Evolutionary conservation across 192 early-diverging fungal genomes (phyloP).

Genomic region (Haplosporangium gracile): DNA sequence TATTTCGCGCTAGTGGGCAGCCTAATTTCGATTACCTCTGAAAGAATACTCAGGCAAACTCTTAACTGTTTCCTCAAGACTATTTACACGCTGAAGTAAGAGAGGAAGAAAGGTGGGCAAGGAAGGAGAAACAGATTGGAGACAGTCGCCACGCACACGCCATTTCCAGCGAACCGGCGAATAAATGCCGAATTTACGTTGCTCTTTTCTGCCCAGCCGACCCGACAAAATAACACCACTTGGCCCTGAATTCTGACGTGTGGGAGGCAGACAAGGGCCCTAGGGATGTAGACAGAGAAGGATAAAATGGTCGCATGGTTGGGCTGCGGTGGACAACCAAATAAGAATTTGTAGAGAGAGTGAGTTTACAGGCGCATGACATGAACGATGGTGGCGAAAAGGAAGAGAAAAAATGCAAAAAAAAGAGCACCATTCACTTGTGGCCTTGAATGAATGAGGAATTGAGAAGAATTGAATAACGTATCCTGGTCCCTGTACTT

Average conservation of each 20-base stretch:
- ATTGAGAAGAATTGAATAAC: neutral
- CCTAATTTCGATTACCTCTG: neutral
- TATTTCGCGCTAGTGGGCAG: neutral
- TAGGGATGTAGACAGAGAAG: neutral
- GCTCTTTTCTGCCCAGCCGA: neutral
- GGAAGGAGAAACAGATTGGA: neutral
- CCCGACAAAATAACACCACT: neutral
- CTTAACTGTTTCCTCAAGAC: neutral
- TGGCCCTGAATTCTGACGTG: neutral
- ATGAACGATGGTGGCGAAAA: neutral
- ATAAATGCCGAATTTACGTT: neutral
- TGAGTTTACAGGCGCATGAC: neutral
- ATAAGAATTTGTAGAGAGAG: neutral
- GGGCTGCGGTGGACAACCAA: neutral
- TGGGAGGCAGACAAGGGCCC: neutral
- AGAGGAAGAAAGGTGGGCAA: neutral
- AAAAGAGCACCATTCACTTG: neutral
- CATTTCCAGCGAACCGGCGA: neutral
- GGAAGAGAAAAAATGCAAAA: neutral
- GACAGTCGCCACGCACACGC: neutral
- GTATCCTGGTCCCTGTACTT: neutral
- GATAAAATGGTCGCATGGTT: neutral
- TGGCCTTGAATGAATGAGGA: neutral
- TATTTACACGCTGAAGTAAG: neutral
- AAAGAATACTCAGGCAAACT: neutral